Percentiles rank a stretch among this genome's conserved stretches.
Evolutionary conservation across 768 basidiomycete genomes (phyloP).

Genomic region (Clavaria fumosa): DNA sequence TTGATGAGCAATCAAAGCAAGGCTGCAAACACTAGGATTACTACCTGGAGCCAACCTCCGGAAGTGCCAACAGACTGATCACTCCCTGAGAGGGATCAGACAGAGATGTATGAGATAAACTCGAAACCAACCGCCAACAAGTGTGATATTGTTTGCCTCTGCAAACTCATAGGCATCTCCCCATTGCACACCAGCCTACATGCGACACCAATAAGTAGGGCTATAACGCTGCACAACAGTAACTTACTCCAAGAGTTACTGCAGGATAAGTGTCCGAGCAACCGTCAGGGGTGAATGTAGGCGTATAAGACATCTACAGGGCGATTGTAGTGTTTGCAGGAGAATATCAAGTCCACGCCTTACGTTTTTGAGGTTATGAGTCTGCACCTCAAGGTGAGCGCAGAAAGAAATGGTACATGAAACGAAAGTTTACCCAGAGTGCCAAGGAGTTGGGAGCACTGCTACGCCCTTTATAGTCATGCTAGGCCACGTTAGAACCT

Average conservation of each 20-base stretch:
- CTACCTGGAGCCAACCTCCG: too few species aligned
- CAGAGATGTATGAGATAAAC: too few species aligned
- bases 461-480: constrained; percentile 35
- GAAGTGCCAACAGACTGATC: too few species aligned
- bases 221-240: background rate
- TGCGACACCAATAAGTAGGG: background rate
- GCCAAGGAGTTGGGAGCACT: constrained; percentile 28
- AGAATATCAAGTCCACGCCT: background rate
- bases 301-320: constrained; percentile 21
- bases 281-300: constrained; percentile 22
- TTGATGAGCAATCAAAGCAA: too few species aligned
- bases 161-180: constrained; percentile 29
- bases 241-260: constrained; percentile 24
- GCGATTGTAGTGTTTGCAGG: background rate
- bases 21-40: too few species aligned
- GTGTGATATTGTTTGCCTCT: constrained; percentile 26
- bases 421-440: constrained; percentile 25
- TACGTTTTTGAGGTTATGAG: constrained; percentile 27
- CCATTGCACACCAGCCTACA: constrained; percentile 32
- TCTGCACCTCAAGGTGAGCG: constrained; percentile 13
- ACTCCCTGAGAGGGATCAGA: too few species aligned
- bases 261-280: constrained; percentile 19
- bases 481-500: constrained; percentile 15
- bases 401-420: background rate
- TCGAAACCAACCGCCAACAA: constrained; percentile 24